A percentile compares a stretch with the other conserved stretches of the same genome.
Evolutionary conservation across 23 red algal genomes (phyloP).

Genomic region (Gracilaria caudata): DNA sequence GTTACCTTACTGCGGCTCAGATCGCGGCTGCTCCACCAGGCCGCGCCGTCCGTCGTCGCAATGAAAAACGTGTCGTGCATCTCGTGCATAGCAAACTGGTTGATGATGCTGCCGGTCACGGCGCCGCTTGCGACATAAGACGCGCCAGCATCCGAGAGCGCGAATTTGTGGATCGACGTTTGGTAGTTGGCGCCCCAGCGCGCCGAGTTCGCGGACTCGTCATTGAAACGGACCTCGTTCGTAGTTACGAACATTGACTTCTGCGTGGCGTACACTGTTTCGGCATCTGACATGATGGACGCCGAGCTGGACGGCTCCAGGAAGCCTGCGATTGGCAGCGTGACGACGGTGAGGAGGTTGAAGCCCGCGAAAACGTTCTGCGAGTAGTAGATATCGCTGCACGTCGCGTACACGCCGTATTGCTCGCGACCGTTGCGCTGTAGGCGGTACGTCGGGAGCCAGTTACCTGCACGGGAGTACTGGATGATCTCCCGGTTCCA

Average conservation of each 20-base stretch:
- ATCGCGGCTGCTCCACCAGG: constrained; percentile 66
- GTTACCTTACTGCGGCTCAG: constrained; percentile 54
- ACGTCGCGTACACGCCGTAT: constrained; percentile 3
- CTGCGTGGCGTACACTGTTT: constrained; percentile 52
- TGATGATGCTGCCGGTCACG: constrained; percentile 55
- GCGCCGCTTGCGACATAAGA: constrained; percentile 47
- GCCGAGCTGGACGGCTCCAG: constrained; percentile 39
- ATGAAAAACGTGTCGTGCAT: constrained; percentile 61
- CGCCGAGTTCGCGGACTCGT: not conserved
- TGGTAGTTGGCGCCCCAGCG: constrained; percentile 34
- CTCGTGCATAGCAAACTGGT: constrained; percentile 76
- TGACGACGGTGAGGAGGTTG: constrained; percentile 54
- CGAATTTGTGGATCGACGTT: constrained; percentile 72
- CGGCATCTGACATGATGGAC: constrained; percentile 41
- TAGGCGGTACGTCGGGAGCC: not conserved
- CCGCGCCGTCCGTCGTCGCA: constrained; percentile 59
- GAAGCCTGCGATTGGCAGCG: constrained; percentile 34
- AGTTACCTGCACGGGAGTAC: not conserved
- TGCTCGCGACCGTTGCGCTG: not conserved
- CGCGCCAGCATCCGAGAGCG: constrained; percentile 32
- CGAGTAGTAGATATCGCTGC: constrained; percentile 12
- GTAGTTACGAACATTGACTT: constrained; percentile 58
- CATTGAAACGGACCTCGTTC: constrained; percentile 38
- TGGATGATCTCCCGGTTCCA: not conserved
- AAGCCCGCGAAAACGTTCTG: constrained; percentile 41